A percentile compares a stretch with the other conserved stretches of the same genome.
phyloP scores from a whole-genome alignment of 2,329 filamentous ascomycete genomes.

The Scedosporium boydii region DNA sequence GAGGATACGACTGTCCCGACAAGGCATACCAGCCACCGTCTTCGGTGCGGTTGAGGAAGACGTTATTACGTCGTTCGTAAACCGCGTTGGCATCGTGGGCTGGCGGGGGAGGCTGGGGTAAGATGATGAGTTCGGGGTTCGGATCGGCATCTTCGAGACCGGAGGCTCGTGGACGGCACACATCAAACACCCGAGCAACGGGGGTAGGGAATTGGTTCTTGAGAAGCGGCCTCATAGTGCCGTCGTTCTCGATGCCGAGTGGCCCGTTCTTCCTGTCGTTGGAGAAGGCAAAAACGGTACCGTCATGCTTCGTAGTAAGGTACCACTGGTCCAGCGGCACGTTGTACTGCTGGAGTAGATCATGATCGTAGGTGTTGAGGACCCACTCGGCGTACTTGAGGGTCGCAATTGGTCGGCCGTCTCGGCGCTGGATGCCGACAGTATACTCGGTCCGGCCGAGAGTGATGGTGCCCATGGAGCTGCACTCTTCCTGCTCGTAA shows the following conservation, averaged over 20 bases:
- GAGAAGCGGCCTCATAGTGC: constrained; percentile 40
- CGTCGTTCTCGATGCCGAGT: background rate
- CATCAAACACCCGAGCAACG: constrained; percentile 81
- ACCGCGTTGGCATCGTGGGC: constrained; percentile 37
- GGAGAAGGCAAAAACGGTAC: constrained; percentile 58
- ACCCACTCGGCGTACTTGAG: constrained; percentile 92
- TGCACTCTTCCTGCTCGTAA: constrained; percentile 67
- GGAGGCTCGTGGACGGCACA: constrained; percentile 65
- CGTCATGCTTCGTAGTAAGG: constrained; percentile 79
- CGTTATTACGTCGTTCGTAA: constrained; percentile 49
- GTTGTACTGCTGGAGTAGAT: constrained; percentile 72
- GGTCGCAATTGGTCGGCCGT: constrained; percentile 71
- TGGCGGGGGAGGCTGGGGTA: constrained; percentile 74
- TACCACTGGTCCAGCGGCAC: constrained; percentile 68
- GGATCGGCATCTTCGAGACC: constrained; percentile 50
- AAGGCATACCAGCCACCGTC: constrained; percentile 90
- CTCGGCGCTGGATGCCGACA: constrained; percentile 69
- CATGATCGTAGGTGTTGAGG: constrained; percentile 81
- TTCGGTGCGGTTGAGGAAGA: constrained; percentile 82
- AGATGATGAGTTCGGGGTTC: constrained; percentile 58
- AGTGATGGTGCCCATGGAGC: constrained; percentile 68
- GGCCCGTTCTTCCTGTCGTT: constrained; percentile 39
- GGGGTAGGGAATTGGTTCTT: constrained; percentile 63
- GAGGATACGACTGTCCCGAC: constrained; percentile 76
- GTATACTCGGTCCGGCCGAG: constrained; percentile 85